phyloP scores from a whole-genome alignment of 139 green algal species.

The Mychonastes homosphaera region DNA sequence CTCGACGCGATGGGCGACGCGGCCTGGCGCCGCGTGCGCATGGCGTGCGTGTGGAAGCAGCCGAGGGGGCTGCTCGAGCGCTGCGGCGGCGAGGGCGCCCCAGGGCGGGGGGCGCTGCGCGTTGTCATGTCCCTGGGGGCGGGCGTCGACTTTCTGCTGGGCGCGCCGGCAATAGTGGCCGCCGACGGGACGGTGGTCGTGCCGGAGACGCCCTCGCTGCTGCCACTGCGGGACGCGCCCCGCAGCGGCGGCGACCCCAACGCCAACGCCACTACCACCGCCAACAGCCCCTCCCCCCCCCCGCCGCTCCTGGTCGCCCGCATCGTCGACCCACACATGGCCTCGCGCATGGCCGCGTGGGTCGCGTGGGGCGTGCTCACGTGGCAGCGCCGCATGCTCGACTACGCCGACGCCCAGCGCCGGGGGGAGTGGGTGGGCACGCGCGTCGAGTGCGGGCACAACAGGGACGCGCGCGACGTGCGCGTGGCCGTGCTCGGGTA shows the following conservation, averaged over 20 bases:
- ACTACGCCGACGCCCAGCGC: constrained; percentile 19
- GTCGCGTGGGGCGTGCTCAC: constrained; percentile 50
- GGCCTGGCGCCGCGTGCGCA: too few species aligned
- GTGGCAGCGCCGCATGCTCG: constrained; percentile 28
- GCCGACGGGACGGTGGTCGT: not conserved
- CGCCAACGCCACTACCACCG: not conserved
- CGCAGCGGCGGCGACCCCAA: not conserved
- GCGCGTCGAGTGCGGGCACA: not conserved
- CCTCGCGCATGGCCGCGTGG: constrained; percentile 50
- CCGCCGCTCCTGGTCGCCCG: constrained; percentile 6
- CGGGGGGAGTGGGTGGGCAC: constrained; percentile 7
- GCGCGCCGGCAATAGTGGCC: not conserved
- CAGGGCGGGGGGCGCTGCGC: too few species aligned
- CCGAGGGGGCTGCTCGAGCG: too few species aligned
- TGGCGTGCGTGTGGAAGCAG: too few species aligned
- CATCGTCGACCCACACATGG: constrained; percentile 55
- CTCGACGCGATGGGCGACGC: too few species aligned
- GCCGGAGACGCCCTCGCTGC: not conserved
- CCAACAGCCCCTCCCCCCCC: not conserved
- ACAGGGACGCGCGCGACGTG: constrained; percentile 7
- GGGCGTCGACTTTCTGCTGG: constrained; percentile 40
- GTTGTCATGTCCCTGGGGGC: constrained; percentile 42
- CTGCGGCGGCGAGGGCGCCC: too few species aligned
- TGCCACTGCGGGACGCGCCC: not conserved
- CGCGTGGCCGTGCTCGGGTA: constrained; percentile 22